phyloP scores from a whole-genome alignment of 2,329 filamentous ascomycete genomes.

The Neurospora sp. region DNA sequence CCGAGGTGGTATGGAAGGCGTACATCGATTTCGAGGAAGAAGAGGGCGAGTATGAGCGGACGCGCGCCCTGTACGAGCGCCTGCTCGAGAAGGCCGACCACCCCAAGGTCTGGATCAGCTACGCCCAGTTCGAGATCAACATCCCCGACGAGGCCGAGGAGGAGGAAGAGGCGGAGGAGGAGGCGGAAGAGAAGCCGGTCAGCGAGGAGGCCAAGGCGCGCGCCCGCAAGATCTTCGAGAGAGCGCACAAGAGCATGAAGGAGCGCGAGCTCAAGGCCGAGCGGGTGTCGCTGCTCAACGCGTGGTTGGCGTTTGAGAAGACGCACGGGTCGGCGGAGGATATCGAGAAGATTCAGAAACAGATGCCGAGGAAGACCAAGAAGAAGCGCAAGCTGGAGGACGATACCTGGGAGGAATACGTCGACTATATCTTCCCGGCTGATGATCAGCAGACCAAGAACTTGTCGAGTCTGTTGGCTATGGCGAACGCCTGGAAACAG shows the following conservation, averaged over 20 bases:
- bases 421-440: constrained; percentile 94
- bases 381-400: constrained; percentile 86
- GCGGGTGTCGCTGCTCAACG: constrained; percentile 81
- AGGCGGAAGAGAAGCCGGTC: constrained; percentile 51
- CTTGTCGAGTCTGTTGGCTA: constrained; percentile 71
- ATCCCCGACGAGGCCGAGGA: constrained; percentile 58
- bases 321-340: constrained; percentile 70
- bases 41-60: constrained; percentile 79
- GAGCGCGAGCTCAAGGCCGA: constrained; percentile 88
- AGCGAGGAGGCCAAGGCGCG: constrained; percentile 76
- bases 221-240: constrained; percentile 73
- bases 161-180: constrained; percentile 47
- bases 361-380: constrained; percentile 91
- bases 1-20: constrained; percentile 91
- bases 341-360: constrained; percentile 72
- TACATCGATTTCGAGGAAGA: constrained; percentile 99
- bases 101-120: constrained; percentile 98
- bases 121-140: constrained; percentile 96
- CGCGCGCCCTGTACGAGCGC: constrained; percentile 76
- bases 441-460: constrained; percentile 82
- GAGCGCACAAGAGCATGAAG: constrained; percentile 79
- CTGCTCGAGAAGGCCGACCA: constrained; percentile 92
- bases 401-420: constrained; percentile 90
- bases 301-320: constrained; percentile 86
- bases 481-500: constrained; percentile 84